Conservation (phyloP, 1,139 yeast genomes). For the Debaryomycetaceae sp. region DNA sequence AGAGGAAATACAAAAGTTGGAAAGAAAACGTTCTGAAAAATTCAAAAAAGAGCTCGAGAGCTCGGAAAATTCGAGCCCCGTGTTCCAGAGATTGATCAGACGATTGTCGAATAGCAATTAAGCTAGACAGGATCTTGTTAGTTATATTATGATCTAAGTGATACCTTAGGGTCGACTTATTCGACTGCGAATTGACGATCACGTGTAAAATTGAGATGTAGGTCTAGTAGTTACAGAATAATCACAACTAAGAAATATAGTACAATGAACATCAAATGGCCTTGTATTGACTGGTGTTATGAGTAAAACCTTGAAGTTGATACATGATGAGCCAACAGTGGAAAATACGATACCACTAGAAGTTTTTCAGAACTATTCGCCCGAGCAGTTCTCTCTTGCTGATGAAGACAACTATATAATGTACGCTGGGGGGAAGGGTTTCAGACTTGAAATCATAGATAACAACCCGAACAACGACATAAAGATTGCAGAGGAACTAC, state of each 20-base stretch:
- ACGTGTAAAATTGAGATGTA: too few relatives aligned
- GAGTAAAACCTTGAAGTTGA: conserved; percentile 17
- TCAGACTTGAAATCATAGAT: conserved; percentile 11
- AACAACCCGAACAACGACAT: conserved; percentile 16
- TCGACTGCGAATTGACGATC: too few relatives aligned
- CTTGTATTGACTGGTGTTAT: conserved; percentile 5
- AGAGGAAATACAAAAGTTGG: conserved; percentile 50
- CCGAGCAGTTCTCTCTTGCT: conserved; percentile 34
- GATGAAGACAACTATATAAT: conserved; percentile 44
- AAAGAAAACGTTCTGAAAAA: conserved; percentile 42
- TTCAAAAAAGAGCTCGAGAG: conserved; percentile 44
- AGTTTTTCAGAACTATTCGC: conserved; percentile 36
- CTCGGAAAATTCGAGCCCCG: conserved; percentile 34
- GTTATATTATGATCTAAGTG: too few relatives aligned
- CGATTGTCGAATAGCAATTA: conserved; percentile 24
- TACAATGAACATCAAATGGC: not conserved
- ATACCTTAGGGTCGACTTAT: too few relatives aligned
- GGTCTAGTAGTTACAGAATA: not conserved
- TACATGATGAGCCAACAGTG: conserved; percentile 35
- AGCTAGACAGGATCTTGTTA: too few relatives aligned
- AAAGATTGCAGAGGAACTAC: conserved; percentile 9
- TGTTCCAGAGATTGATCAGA: conserved; percentile 41
- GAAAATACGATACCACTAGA: conserved; percentile 40
- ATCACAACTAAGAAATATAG: not conserved
- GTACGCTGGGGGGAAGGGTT: conserved; percentile 36